These are phyloP conservation scores for Leccinum subtestaceum DNA, from an alignment of 768 basidiomycete species.

Conservation along the genomic window DNA sequence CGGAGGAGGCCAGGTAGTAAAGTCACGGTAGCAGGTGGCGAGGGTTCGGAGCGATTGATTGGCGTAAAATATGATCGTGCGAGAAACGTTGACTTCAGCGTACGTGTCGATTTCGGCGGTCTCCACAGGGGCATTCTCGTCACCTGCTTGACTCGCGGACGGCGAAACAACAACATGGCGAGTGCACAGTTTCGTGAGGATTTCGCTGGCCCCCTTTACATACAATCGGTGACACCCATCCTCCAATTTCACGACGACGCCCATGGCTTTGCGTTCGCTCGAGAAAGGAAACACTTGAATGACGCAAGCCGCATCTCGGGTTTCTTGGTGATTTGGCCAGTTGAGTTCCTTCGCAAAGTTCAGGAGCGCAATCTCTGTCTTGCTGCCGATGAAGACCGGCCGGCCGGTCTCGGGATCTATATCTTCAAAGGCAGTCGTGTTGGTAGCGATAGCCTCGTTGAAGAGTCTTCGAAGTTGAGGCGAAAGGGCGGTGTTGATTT, in stretches of 20 bases:
- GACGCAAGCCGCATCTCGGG: constrained; percentile 56
- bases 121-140: constrained; percentile 41
- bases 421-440: constrained; percentile 95
- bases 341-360: constrained; percentile 77
- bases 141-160: constrained; percentile 14
- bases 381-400: constrained; percentile 77
- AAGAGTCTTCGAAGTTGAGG: constrained; percentile 61
- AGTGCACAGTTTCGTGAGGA: constrained; percentile 75
- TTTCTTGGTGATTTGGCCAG: constrained; percentile 71
- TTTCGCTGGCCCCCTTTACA: constrained; percentile 93
- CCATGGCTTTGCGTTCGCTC: constrained; percentile 93
- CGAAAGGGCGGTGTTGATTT: constrained; percentile 64
- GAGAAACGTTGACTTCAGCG: constrained; percentile 76
- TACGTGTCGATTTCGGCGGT: constrained; percentile 61
- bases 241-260: constrained; percentile 67
- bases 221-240: constrained; percentile 64
- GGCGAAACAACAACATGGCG: constrained; percentile 66
- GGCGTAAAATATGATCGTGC: constrained; percentile 97
- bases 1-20: constrained; percentile 79
- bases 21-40: constrained; percentile 90
- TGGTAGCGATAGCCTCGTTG: constrained; percentile 85
- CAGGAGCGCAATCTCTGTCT: constrained; percentile 92
- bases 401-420: constrained; percentile 57
- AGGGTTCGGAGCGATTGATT: constrained; percentile 95
- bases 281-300: constrained; percentile 93